Conservation (phyloP, 2,329 filamentous ascomycete genomes). For the Lachnellula cervina region DNA sequence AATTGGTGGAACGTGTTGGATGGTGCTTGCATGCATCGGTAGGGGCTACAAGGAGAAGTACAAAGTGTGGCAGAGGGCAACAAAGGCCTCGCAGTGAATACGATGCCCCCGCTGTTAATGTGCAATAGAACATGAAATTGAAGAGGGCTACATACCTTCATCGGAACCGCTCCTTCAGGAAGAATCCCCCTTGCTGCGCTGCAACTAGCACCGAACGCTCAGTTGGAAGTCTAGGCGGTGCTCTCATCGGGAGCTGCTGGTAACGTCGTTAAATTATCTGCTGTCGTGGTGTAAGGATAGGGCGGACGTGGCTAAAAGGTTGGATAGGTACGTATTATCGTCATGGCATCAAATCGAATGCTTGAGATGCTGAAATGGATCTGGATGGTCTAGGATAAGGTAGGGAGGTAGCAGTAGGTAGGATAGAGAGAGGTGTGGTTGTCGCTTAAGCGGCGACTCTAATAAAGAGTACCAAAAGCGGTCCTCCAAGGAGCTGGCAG, state of each 20-base stretch:
- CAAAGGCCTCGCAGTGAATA: conserved; percentile 6
- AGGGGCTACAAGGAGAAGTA: not conserved
- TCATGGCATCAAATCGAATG: conserved; percentile 16
- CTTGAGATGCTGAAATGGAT: not conserved
- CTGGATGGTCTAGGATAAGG: not conserved
- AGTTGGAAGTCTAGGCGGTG: conserved; percentile 21
- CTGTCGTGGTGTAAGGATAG: conserved; percentile 11
- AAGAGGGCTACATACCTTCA: conserved; percentile 30
- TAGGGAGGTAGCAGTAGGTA: conserved; percentile 5
- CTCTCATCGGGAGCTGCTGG: conserved; percentile 29
- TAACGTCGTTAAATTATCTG: conserved; percentile 5
- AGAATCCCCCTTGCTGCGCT: conserved; percentile 27
- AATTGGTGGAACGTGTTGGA: conserved; percentile 15
- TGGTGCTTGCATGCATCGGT: conserved; percentile 17
- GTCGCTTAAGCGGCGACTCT: not conserved
- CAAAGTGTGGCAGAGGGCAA: conserved; percentile 7
- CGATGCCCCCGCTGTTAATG: not conserved
- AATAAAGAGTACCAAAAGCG: not conserved
- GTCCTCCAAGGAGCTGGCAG: too few species aligned
- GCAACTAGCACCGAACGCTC: conserved; percentile 27
- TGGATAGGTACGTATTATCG: conserved; percentile 7
- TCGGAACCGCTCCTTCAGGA: conserved; percentile 21
- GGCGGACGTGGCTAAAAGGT: conserved; percentile 4
- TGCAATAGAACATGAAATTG: not conserved
- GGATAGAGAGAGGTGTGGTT: not conserved